These are phyloP conservation scores for Earliella scabrosa DNA, from an alignment of 1,284 basidiomycete species.

Conservation along the genomic window DNA sequence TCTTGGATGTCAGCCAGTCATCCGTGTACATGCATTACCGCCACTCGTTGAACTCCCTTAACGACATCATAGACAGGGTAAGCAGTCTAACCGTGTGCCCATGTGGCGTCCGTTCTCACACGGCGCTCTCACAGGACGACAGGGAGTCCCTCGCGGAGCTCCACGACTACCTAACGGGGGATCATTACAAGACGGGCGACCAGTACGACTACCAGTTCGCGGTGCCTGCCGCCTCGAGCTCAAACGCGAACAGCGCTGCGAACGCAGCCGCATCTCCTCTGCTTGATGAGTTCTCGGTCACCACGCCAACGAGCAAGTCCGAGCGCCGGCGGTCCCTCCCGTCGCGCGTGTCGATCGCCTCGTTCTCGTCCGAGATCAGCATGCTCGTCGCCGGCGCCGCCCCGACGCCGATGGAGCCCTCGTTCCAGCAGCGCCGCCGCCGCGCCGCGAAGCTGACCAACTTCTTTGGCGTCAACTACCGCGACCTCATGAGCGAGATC, in stretches of 20 bases:
- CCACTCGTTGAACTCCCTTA: conserved; percentile 74
- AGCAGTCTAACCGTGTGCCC: conserved; percentile 33
- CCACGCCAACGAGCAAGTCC: conserved; percentile 33
- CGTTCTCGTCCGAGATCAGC: conserved; percentile 55
- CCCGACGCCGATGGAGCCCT: conserved; percentile 49
- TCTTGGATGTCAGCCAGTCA: conserved; percentile 36
- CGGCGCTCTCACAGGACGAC: conserved; percentile 63
- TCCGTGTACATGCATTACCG: conserved; percentile 75
- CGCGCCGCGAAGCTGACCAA: conserved; percentile 79
- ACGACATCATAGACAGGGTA: conserved; percentile 77
- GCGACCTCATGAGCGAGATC: conserved; percentile 73
- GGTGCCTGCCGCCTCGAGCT: conserved; percentile 23
- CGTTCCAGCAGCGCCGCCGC: conserved; percentile 71
- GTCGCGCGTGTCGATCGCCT: conserved; percentile 61
- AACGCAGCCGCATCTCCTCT: conserved; percentile 14
- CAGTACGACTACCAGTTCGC: conserved; percentile 13
- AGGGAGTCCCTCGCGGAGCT: conserved; percentile 72
- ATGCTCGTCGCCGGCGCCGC: conserved; percentile 38
- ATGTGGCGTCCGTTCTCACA: not conserved
- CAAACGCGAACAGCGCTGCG: no score
- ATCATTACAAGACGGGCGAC: conserved; percentile 19
- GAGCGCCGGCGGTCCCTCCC: conserved; percentile 76
- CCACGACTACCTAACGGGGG: conserved; percentile 64
- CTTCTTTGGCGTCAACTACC: conserved; percentile 85
- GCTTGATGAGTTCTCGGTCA: conserved; percentile 19